Percentiles rank a stretch among this genome's conserved stretches.
phyloP scores from a whole-genome alignment of 768 basidiomycete species.

The Paxillus ammoniavirescens region DNA sequence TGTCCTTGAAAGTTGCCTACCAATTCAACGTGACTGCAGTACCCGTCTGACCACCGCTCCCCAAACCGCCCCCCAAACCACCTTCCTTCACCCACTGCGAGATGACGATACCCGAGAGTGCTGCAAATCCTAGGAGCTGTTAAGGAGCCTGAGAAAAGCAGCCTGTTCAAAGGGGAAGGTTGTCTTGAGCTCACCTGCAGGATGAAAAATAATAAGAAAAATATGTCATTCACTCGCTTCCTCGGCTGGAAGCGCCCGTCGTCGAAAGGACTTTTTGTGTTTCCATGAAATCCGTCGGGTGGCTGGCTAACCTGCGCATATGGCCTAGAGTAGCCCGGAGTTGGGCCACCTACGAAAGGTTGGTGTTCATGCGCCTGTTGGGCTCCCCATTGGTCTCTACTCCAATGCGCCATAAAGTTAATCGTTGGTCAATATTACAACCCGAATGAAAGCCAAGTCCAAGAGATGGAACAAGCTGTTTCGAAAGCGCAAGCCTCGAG shows the following conservation, averaged over 20 bases:
- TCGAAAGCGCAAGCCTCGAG: neutral
- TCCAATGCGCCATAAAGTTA: constrained; percentile 15
- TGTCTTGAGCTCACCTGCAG: constrained; percentile 46
- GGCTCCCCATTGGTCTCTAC: constrained; percentile 19
- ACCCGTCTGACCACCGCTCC: constrained; percentile 47
- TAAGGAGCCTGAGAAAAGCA: neutral
- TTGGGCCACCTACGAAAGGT: constrained; percentile 8
- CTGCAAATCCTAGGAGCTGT: constrained; percentile 67
- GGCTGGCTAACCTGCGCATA: constrained; percentile 24
- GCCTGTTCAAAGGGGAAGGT: neutral
- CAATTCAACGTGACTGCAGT: constrained; percentile 62
- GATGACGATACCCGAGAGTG: constrained; percentile 63
- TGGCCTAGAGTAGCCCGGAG: constrained; percentile 25
- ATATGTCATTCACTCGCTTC: constrained; percentile 68
- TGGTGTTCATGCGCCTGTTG: constrained; percentile 8
- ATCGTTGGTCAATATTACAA: neutral
- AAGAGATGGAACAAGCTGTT: neutral
- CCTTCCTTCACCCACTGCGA: constrained; percentile 59
- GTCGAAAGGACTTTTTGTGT: constrained; percentile 53
- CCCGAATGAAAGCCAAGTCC: neutral
- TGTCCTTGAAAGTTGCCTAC: constrained; percentile 33
- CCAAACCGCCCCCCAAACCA: constrained; percentile 74
- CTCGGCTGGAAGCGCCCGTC: constrained; percentile 66
- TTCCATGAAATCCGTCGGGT: constrained; percentile 27
- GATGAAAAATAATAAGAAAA: constrained; percentile 72